Base-by-base conservation (phyloP, 257 asterid species). In the Nemophila menziesii region DNA sequence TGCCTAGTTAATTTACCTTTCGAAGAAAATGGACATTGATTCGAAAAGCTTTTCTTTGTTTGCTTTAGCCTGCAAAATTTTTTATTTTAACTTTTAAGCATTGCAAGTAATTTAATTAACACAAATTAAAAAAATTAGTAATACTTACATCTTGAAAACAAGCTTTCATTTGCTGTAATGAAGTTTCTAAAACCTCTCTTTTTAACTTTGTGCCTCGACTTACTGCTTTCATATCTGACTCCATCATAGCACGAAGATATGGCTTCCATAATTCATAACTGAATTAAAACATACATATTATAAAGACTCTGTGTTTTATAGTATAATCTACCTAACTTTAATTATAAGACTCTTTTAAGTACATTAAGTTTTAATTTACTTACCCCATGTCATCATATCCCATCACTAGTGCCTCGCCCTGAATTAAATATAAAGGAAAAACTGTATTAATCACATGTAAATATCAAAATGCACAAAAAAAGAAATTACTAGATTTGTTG, bases 331-430 rank as follows among this genome's bases (percentile, higher is more conserved):
- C 12, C 36, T 29, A 29, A 2, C 3, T 29, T 29, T 29, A 7
- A 2, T 29, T 29, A 29, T 2, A 29, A 29, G 12, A n/a, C n/a
- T 29, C 2, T 24, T 29, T 29, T 7, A 29, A 29, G 2, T 13
- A 29, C 5, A 26, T 15, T 21, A 18, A 45, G 61, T 58, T 50
- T 34, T 29, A 17, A 8, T 49, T 43, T 55, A 69, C 97, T 83
- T 66, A 89, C 97, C 98, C 98, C 98, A 89, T 84, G 39, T 80
- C 95, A 72, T 80, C 98, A 60, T 84, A 89, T 72, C 98, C 98
- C 95, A 84, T 80, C 45, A 89, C 95, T 39, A 89, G 80, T 43
- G 98, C 98, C 59, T 89, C 95, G 5, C 98, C 98, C 98, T 89
- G 94, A 54, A 73, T 41, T 18, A 18, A 41, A 10, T 41, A 2